These are phyloP conservation scores for Immersiporthe knoxdaviesiana DNA, from an alignment of 2,329 filamentous ascomycete genomes.

Conservation along the genomic window DNA sequence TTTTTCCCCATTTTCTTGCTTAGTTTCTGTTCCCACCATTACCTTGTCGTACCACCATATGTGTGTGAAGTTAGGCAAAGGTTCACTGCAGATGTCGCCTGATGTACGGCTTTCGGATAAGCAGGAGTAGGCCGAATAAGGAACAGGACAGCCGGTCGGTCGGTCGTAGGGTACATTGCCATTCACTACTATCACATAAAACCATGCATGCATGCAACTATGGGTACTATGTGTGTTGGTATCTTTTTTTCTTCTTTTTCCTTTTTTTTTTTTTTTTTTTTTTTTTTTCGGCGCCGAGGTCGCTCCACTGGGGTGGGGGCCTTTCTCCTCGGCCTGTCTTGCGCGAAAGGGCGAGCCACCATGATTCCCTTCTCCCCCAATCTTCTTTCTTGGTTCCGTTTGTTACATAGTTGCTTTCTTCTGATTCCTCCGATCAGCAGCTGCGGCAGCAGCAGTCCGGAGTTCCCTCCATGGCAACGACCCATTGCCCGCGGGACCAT, in stretches of 20 bases:
- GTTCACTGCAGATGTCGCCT: neutral
- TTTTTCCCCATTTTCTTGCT: neutral
- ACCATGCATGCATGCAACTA: neutral
- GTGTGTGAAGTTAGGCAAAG: neutral
- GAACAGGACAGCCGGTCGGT: neutral
- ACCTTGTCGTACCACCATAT: neutral
- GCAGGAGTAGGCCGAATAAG: neutral
- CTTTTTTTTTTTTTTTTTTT: too few relatives aligned
- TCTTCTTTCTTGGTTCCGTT: neutral
- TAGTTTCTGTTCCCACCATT: neutral
- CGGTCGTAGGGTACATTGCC: neutral
- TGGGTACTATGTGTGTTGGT: neutral
- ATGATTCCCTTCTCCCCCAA: too few relatives aligned
- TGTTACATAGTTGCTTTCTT: neutral
- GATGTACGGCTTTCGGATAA: neutral
- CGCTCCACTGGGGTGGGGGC: neutral
- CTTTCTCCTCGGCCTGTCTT: neutral
- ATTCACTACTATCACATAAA: neutral
- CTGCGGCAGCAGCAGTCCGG: too few relatives aligned
- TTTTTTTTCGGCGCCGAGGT: conserved; percentile 7
- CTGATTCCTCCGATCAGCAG: neutral
- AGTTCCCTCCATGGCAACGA: neutral
- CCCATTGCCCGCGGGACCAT: too few relatives aligned
- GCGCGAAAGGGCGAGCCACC: conserved; percentile 4
- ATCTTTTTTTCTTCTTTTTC: too few relatives aligned